These are phyloP conservation scores for Plasmodium relictum DNA, from an alignment of 169 alveolate genomes.

Conservation along the genomic window DNA sequence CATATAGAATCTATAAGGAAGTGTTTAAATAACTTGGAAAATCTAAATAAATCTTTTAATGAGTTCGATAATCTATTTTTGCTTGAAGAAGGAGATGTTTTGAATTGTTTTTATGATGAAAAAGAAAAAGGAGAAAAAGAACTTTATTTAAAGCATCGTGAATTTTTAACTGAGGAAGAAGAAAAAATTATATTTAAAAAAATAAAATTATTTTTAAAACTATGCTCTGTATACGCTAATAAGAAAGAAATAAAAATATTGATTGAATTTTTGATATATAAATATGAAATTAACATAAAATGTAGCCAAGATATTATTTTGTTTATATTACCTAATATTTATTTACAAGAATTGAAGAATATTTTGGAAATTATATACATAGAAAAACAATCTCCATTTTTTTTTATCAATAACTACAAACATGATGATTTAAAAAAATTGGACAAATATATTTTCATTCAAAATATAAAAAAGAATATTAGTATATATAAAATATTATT, in stretches of 20 bases:
- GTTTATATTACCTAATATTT: constrained; percentile 40
- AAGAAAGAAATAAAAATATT: constrained; percentile 61
- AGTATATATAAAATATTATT: constrained; percentile 47
- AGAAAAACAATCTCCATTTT: constrained; percentile 47
- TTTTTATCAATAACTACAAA: constrained; percentile 49
- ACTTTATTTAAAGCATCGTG: constrained; percentile 54
- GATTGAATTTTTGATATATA: constrained; percentile 59
- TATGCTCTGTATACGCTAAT: constrained; percentile 56
- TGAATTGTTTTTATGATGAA: constrained; percentile 1
- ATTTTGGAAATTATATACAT: constrained; percentile 63
- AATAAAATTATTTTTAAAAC: constrained; percentile 46
- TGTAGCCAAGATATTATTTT: constrained; percentile 55
- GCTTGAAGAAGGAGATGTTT: constrained; percentile 34
- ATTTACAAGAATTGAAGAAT: constrained; percentile 20
- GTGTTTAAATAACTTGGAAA: constrained; percentile 30
- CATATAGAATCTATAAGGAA: constrained; percentile 44
- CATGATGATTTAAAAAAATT: constrained; percentile 14
- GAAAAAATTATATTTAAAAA: constrained; percentile 31
- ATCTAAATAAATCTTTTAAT: constrained; percentile 40
- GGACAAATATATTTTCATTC: constrained; percentile 33
- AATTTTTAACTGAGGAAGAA: constrained; percentile 70
- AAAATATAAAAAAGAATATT: constrained; percentile 53
- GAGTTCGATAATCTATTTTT: constrained; percentile 30
- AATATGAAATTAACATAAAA: constrained; percentile 72
- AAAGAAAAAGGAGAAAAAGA: constrained; percentile 18